phyloP scores from a whole-genome alignment of 2,329 filamentous ascomycete species.

The Aspergillus felis region DNA sequence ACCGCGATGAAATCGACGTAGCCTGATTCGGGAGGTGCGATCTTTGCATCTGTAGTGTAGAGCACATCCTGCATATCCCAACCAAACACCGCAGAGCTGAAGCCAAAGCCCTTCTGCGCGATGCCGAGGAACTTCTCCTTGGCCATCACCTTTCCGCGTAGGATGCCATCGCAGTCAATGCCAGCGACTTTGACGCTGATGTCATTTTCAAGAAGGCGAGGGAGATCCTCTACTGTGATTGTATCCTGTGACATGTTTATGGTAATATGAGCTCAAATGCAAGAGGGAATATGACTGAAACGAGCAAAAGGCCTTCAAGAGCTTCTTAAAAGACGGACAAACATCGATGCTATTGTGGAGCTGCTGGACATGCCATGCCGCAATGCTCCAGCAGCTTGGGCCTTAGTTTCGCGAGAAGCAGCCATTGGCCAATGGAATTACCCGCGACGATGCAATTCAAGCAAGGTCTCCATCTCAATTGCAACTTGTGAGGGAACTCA shows the following conservation, averaged over 20 bases:
- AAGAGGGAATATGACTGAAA: not conserved
- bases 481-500: not conserved
- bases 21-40: conserved; percentile 78
- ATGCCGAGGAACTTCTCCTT: conserved; percentile 89
- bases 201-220: conserved; percentile 64
- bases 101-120: conserved; percentile 73
- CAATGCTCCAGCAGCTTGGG: not conserved
- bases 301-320: not conserved
- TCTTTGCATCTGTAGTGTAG: conserved; percentile 63
- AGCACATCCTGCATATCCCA: conserved; percentile 96
- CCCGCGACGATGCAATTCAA: not conserved
- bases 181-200: conserved; percentile 80
- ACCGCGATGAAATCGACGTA: conserved; percentile 80
- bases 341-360: not conserved
- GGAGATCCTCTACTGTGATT: conserved; percentile 59
- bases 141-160: conserved; percentile 84
- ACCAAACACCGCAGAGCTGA: conserved; percentile 88
- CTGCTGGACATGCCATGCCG: not conserved
- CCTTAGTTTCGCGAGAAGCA: not conserved
- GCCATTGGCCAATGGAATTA: not conserved
- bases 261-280: not conserved
- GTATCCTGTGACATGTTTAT: conserved; percentile 10
- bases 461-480: not conserved
- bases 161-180: conserved; percentile 77
- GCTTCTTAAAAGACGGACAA: not conserved